Evolutionary conservation across 2,329 filamentous ascomycete genomes (phyloP), one percentile per base, ranked within the genome.

Genomic region (Claviceps sp.): DNA sequence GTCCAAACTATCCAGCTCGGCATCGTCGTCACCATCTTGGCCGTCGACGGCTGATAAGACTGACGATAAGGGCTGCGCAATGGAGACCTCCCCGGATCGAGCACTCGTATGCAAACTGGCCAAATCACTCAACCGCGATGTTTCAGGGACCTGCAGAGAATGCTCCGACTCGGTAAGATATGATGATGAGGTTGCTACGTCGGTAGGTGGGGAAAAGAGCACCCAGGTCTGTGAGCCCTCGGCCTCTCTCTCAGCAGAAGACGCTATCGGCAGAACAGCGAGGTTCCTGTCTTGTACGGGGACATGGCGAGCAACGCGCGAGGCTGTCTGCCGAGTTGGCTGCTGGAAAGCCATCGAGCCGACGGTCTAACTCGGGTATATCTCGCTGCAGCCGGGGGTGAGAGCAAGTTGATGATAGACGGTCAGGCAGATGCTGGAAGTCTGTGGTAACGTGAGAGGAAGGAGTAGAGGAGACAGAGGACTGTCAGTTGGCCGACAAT

Each of bases 161-260:
- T 78, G 62, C 67, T 87, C 65, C 65, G 82, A 81, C 40, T 87
- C 82, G 45, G 83, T 87, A 50, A 83, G 76, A 55, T 85, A 82
- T 5, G 82, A 82, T 11, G 77, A 82, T 11, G 77, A 76, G 20
- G 85, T 84, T 3, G 76, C 78, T 47, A 69, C 70, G 37, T 83
- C 77, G 56, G 82, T 82, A 8, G 77, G 76, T 1, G 88, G 88
- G 7, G 89, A 87, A 73, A 98, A 98, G 57, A 98, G 81, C 51
- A 97, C 85, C 93, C 93, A 98, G 78, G 95, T 91, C 67, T 93
- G 85, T 13, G 87, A 85, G 58, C 90, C 85, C 55, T 87, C 81
- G 54, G 81, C 70, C 44, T 58, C 60, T 22, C 62, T 61, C 48
- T 68, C 67, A 38, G 65, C 58, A 54, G 58, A 49, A 6, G 48